Percentiles rank a stretch among this genome's conserved stretches.
Conservation (phyloP, 2,329 filamentous ascomycete genomes). For the Mollisiaceae sp. region DNA sequence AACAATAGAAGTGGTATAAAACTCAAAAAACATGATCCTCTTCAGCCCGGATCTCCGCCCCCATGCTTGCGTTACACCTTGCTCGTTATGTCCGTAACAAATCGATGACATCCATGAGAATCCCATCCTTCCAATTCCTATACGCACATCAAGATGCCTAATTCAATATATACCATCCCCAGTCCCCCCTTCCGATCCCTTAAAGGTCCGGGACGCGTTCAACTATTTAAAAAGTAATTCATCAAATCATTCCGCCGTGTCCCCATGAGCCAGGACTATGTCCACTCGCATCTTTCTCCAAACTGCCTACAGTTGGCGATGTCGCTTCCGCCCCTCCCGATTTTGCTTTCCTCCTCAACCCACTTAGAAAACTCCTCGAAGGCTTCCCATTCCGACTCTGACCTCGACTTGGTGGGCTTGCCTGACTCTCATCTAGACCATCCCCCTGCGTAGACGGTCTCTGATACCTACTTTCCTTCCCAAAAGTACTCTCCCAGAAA, state of each 20-base stretch:
- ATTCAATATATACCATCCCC: too few relatives aligned
- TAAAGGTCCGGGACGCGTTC: too few relatives aligned
- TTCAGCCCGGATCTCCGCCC: background rate
- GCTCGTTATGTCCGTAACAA: background rate
- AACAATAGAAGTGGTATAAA: conserved; percentile 21
- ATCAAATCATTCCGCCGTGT: conserved; percentile 22
- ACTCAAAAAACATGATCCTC: conserved; percentile 4
- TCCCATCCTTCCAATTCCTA: conserved; percentile 1
- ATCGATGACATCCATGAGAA: conserved; percentile 7
- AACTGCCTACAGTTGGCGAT: background rate
- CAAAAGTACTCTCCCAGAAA: conserved; percentile 43
- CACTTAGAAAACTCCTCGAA: conserved; percentile 39
- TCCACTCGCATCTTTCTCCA: conserved; percentile 26
- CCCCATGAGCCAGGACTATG: background rate
- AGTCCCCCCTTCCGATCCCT: too few relatives aligned
- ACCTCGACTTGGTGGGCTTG: conserved; percentile 36
- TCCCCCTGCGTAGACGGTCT: conserved; percentile 27
- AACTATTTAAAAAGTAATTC: too few relatives aligned
- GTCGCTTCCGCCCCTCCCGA: conserved; percentile 2
- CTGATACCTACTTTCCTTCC: conserved; percentile 38
- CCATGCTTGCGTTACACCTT: background rate
- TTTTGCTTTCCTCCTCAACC: conserved; percentile 30
- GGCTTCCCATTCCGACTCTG: conserved; percentile 39
- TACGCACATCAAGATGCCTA: background rate
- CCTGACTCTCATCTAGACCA: conserved; percentile 16